Conservation (phyloP, 139 green algal genomes). For the Chlorella sorokiniana region DNA sequence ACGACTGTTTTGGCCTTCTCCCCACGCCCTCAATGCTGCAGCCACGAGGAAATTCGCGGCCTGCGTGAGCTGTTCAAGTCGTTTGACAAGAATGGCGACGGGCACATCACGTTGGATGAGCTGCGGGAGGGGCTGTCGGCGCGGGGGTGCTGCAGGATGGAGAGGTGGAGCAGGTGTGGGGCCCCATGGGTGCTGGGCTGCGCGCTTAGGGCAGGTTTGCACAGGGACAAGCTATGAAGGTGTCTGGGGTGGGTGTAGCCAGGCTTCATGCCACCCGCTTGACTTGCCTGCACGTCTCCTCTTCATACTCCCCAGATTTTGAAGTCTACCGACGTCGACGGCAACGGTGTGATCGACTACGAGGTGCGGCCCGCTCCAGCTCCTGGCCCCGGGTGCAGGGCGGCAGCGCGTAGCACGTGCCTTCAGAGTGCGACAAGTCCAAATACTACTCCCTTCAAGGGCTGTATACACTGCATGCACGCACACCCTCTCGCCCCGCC, state of each 20-base stretch:
- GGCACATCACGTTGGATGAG: conserved; percentile 32
- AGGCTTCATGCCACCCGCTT: too few species aligned
- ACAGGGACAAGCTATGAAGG: too few species aligned
- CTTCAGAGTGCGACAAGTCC: not conserved
- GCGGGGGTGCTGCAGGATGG: not conserved
- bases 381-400: too few species aligned
- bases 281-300: not conserved
- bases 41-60: conserved; percentile 44
- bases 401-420: too few species aligned
- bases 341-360: conserved; percentile 61
- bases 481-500: not conserved
- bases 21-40: not conserved
- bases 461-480: not conserved
- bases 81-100: conserved; percentile 38
- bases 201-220: too few species aligned
- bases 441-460: not conserved
- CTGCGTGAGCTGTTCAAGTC: conserved; percentile 79
- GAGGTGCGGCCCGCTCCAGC: conserved; percentile 38
- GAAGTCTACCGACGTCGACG: conserved; percentile 71
- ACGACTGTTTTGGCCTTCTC: not conserved
- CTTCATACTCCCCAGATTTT: conserved; percentile 13
- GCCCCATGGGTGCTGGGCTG: too few species aligned
- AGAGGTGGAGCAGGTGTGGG: conserved; percentile 6
- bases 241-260: too few species aligned
- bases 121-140: conserved; percentile 24